Evolutionary conservation across 371 early-diverging fungal genomes (phyloP).

Genomic region (Mucor lusitanicus): DNA sequence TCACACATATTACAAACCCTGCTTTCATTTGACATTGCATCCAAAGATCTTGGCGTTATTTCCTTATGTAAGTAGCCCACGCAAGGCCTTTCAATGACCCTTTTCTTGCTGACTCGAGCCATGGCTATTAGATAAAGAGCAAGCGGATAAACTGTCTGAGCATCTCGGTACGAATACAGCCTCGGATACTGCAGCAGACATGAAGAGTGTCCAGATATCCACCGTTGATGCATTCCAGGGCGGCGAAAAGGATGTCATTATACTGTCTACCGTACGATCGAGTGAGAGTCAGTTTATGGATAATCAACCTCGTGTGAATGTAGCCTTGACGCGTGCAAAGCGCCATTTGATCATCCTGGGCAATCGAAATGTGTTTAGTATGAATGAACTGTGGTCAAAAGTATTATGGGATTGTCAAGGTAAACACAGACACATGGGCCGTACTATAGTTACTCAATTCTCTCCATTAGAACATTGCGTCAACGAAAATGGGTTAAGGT

Average conservation of each 20-base stretch:
- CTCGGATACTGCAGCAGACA: conserved; percentile 8
- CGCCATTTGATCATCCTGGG: conserved; percentile 71
- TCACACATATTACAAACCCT: conserved; percentile 45
- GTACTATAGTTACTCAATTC: too few relatives aligned
- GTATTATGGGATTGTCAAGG: conserved; percentile 44
- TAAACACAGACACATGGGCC: conserved; percentile 6
- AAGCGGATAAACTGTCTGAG: conserved; percentile 55
- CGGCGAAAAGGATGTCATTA: conserved; percentile 81
- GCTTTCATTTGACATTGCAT: conserved; percentile 37
- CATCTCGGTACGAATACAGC: conserved; percentile 21
- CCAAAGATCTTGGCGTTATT: conserved; percentile 66
- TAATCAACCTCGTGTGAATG: conserved; percentile 59
- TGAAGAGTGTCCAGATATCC: conserved; percentile 48
- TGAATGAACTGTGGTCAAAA: conserved; percentile 41
- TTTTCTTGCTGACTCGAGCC: too few relatives aligned
- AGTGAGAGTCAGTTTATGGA: conserved; percentile 57
- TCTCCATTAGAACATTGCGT: conserved; percentile 23
- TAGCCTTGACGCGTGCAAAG: conserved; percentile 62
- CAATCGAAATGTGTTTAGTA: conserved; percentile 28
- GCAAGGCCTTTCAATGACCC: not conserved
- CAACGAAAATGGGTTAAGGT: not conserved
- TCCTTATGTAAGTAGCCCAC: conserved; percentile 56
- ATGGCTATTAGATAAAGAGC: conserved; percentile 60
- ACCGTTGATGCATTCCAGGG: conserved; percentile 91
- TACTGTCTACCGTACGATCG: conserved; percentile 76